phyloP scores from a whole-genome alignment of 176 grass and related monocot species.

The Oryza australiensis region DNA sequence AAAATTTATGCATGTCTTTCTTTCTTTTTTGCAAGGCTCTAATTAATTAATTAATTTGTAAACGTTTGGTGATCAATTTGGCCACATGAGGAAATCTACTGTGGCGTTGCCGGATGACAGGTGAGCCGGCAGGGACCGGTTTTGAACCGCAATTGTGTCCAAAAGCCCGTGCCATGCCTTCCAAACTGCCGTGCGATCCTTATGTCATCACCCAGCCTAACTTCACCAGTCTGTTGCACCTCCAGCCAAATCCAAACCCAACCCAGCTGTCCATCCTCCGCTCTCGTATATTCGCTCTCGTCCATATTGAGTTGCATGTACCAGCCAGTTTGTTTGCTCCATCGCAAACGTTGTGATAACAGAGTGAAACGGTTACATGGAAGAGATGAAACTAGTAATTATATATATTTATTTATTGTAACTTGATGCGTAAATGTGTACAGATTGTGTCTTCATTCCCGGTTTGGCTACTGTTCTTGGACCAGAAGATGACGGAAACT shows the following conservation, averaged over 20 bases:
- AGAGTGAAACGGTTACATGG: no score
- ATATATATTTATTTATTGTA: no score
- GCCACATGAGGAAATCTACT: slow-evolving; percentile 14
- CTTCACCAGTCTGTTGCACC: not conserved
- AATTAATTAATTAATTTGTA: not conserved
- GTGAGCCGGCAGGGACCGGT: not conserved
- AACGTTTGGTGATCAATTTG: not conserved
- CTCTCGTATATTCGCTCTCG: not conserved
- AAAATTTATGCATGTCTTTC: not conserved
- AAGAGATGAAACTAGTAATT: not conserved
- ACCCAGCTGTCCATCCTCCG: not conserved
- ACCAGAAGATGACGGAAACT: not conserved
- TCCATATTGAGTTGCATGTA: not conserved
- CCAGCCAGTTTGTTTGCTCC: no score
- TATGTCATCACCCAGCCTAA: not conserved
- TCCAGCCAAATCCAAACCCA: not conserved
- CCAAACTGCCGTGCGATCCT: slow-evolving; percentile 3
- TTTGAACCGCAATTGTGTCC: not conserved
- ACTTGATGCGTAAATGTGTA: not conserved
- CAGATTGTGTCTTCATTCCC: not conserved
- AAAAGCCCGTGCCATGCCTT: not conserved
- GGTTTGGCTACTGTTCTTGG: not conserved
- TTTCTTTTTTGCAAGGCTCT: not conserved
- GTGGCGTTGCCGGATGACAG: not conserved
- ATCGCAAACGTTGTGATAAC: no score